Evolutionary conservation across 495 filamentous ascomycete species (phyloP).

Genomic region (Staphylotrichum longicolle): DNA sequence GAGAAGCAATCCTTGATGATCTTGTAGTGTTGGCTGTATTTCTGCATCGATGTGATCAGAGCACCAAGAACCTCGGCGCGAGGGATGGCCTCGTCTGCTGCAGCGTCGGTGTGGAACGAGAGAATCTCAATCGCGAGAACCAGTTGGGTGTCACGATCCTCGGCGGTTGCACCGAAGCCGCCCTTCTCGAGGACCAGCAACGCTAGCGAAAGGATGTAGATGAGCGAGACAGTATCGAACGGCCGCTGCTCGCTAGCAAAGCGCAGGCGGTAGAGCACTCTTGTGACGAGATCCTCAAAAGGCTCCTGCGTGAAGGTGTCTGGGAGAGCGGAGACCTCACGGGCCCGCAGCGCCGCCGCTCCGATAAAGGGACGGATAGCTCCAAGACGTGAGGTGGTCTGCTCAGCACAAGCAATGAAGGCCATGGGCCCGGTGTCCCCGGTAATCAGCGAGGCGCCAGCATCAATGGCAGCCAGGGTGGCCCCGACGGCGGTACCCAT

Average conservation of each 20-base stretch:
- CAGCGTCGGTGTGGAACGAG: conserved; percentile 77
- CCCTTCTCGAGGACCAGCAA: conserved; percentile 71
- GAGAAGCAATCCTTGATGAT: conserved; percentile 85
- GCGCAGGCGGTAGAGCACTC: conserved; percentile 84
- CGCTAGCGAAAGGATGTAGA: conserved; percentile 81
- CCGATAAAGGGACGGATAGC: conserved; percentile 76
- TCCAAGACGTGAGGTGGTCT: conserved; percentile 72
- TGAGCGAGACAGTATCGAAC: conserved; percentile 79
- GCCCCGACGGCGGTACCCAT: conserved; percentile 72
- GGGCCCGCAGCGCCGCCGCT: conserved; percentile 75
- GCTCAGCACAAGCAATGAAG: conserved; percentile 73
- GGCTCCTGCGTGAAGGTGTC: conserved; percentile 71
- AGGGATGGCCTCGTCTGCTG: conserved; percentile 68
- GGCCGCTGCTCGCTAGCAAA: conserved; percentile 89
- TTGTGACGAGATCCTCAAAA: conserved; percentile 79
- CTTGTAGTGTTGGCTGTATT: conserved; percentile 90
- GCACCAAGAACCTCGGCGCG: conserved; percentile 66
- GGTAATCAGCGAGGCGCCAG: conserved; percentile 76
- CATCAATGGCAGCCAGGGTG: conserved; percentile 67
- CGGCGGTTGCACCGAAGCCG: conserved; percentile 67
- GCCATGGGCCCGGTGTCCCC: conserved; percentile 75
- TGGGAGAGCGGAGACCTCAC: conserved; percentile 69
- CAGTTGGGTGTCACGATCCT: conserved; percentile 83
- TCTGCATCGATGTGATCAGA: conserved; percentile 78
- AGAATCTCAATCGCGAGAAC: conserved; percentile 88